Evolutionary conservation across 768 basidiomycete species (phyloP).

Genomic region (Dacryopinax spathularia): DNA sequence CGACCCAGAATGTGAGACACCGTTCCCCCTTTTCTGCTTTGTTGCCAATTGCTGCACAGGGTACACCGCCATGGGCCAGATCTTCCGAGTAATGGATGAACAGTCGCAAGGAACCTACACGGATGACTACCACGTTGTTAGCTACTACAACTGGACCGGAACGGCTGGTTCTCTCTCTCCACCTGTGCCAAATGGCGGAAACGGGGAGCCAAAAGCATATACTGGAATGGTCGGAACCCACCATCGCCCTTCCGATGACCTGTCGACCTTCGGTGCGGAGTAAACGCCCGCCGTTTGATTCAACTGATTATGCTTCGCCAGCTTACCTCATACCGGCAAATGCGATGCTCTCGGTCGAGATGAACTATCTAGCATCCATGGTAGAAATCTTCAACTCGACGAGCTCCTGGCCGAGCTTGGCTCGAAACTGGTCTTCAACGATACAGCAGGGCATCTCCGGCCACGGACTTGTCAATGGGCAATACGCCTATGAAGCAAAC

Average conservation of each 20-base stretch:
- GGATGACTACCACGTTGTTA: conserved; percentile 60
- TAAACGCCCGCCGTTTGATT: background rate
- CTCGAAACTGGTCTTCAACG: background rate
- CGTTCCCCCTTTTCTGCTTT: background rate
- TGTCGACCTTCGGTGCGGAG: conserved; percentile 51
- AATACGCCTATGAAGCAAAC: conserved; percentile 68
- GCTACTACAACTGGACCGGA: conserved; percentile 74
- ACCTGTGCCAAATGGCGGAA: conserved; percentile 49
- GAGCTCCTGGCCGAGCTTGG: background rate
- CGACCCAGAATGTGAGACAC: conserved; percentile 45
- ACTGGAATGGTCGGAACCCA: conserved; percentile 66
- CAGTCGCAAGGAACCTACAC: conserved; percentile 56
- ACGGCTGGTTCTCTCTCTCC: conserved; percentile 49
- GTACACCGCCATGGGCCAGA: conserved; percentile 50
- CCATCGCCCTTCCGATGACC: conserved; percentile 63
- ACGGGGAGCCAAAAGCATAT: conserved; percentile 60
- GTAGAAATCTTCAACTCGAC: conserved; percentile 33
- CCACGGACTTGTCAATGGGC: conserved; percentile 34
- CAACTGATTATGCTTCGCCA: conserved; percentile 17
- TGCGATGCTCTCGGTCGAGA: conserved; percentile 68
- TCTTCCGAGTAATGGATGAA: conserved; percentile 62
- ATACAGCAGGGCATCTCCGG: conserved; percentile 10
- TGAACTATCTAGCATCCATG: conserved; percentile 44
- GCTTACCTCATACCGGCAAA: conserved; percentile 69
- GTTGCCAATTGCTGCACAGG: conserved; percentile 28